Evolutionary conservation across 2,329 filamentous ascomycete species (phyloP).

Genomic region (Cladosporium sp.): DNA sequence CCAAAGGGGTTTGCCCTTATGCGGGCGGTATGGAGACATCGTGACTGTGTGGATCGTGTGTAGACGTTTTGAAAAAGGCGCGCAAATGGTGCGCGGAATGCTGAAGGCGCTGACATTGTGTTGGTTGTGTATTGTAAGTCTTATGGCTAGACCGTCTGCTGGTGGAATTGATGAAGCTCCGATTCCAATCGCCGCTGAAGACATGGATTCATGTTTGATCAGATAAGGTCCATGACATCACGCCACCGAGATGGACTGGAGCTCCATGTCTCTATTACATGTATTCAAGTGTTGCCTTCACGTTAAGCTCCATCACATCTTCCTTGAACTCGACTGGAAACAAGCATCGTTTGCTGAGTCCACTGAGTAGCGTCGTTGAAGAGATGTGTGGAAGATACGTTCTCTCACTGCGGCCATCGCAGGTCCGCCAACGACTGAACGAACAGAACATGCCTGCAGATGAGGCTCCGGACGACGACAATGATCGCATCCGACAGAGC

Average conservation of each 20-base stretch:
- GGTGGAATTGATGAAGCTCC: too few species aligned
- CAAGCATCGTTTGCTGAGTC: too few species aligned
- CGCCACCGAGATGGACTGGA: too few species aligned
- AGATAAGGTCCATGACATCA: background rate
- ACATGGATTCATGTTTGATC: too few species aligned
- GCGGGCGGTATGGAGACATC: conserved; percentile 18
- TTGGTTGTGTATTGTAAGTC: background rate
- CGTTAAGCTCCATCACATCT: background rate
- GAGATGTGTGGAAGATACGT: conserved; percentile 70
- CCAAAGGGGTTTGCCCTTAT: conserved; percentile 5
- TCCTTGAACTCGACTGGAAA: too few species aligned
- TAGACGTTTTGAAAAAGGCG: background rate
- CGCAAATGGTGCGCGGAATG: conserved; percentile 3
- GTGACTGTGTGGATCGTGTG: conserved; percentile 17
- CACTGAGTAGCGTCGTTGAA: too few species aligned
- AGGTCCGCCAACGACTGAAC: conserved; percentile 69
- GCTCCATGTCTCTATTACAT: too few species aligned
- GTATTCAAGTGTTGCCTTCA: too few species aligned
- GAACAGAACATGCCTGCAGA: conserved; percentile 67
- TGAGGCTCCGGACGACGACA: conserved; percentile 70
- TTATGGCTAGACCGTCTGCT: too few species aligned
- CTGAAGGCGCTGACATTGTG: conserved; percentile 5
- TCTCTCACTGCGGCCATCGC: conserved; percentile 59
- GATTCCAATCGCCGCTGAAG: too few species aligned
- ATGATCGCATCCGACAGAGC: conserved; percentile 67